Evolutionary conservation across 2,329 filamentous ascomycete genomes (phyloP).

Genomic region (Botrytis deweyae): DNA sequence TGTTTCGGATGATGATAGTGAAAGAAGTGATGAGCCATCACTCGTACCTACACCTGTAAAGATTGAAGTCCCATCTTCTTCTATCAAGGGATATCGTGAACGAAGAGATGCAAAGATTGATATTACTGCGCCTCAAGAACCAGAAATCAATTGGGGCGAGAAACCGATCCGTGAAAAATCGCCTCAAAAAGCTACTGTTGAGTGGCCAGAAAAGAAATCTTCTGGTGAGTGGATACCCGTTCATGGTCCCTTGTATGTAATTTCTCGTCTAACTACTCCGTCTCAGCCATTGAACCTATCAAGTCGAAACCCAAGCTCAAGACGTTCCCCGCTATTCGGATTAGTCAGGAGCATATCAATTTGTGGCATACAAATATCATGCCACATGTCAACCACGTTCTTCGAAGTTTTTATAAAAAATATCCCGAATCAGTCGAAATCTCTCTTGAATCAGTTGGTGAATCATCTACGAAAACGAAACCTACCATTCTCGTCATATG

Average conservation of each 20-base stretch:
- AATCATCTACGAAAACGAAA: slow-evolving; percentile 61
- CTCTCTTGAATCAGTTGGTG: slow-evolving; percentile 71
- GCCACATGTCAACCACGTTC: slow-evolving; percentile 69
- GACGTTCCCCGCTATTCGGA: slow-evolving; percentile 58
- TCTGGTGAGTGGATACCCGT: slow-evolving; percentile 24
- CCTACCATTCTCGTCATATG: slow-evolving; percentile 78
- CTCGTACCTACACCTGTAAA: slow-evolving; percentile 32
- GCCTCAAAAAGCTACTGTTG: slow-evolving; percentile 12
- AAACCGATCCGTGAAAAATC: slow-evolving; percentile 29
- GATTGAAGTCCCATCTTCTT: slow-evolving; percentile 28
- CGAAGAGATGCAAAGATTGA: slow-evolving; percentile 20
- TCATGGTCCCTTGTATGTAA: background rate
- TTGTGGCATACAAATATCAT: slow-evolving; percentile 72
- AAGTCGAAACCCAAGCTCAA: slow-evolving; percentile 48
- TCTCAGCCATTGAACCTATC: slow-evolving; percentile 26
- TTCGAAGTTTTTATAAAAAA: slow-evolving; percentile 69
- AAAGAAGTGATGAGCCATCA: slow-evolving; percentile 48
- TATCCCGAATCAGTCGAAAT: slow-evolving; percentile 77
- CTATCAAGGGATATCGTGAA: slow-evolving; percentile 26
- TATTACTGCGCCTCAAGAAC: slow-evolving; percentile 22
- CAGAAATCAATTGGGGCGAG: slow-evolving; percentile 30
- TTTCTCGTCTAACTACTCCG: slow-evolving; percentile 11
- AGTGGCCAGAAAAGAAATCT: slow-evolving; percentile 32
- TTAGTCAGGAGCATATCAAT: slow-evolving; percentile 61
- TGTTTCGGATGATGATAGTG: slow-evolving; percentile 53